These are phyloP conservation scores for Nannochloris sp. DNA, from an alignment of 139 green algal genomes.

Conservation along the genomic window DNA sequence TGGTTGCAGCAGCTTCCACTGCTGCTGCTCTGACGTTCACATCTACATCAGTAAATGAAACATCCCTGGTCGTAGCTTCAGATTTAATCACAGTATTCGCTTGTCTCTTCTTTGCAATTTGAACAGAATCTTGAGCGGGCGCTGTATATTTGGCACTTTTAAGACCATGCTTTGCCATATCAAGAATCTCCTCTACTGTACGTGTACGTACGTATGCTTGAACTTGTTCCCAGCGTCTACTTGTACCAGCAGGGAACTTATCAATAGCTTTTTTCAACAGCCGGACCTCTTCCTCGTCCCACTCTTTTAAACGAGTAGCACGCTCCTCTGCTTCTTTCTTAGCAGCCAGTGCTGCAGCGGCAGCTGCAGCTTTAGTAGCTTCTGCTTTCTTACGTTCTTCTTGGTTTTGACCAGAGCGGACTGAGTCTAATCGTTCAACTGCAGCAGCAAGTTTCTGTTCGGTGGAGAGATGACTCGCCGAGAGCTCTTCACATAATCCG, in stretches of 20 bases:
- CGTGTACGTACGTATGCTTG: slow-evolving; percentile 70
- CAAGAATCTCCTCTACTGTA: slow-evolving; percentile 72
- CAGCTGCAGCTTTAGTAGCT: slow-evolving; percentile 20
- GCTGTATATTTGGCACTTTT: slow-evolving; percentile 18
- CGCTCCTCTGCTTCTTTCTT: slow-evolving; percentile 18
- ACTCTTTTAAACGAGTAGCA: slow-evolving; percentile 24
- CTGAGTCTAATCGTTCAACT: slow-evolving; percentile 4
- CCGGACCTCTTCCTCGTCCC: slow-evolving; percentile 51
- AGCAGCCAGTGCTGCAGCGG: neutral
- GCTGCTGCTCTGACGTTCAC: slow-evolving; percentile 35
- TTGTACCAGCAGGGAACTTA: slow-evolving; percentile 84
- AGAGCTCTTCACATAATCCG: slow-evolving; percentile 37
- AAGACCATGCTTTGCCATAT: slow-evolving; percentile 78
- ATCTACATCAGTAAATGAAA: slow-evolving; percentile 69
- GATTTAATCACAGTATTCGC: slow-evolving; percentile 43
- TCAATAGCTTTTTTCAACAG: slow-evolving; percentile 87
- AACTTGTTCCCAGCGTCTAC: slow-evolving; percentile 72
- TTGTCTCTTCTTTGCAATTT: slow-evolving; percentile 30
- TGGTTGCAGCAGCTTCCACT: neutral
- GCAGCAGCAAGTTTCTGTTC: slow-evolving; percentile 12
- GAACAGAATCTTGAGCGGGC: neutral
- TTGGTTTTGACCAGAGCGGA: slow-evolving; percentile 13
- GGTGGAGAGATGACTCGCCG: neutral
- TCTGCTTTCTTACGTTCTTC: slow-evolving; percentile 22
- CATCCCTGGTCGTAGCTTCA: slow-evolving; percentile 30